These are phyloP conservation scores for Neonectria sp. DNA, from an alignment of 2,329 filamentous ascomycete species.

Conservation along the genomic window DNA sequence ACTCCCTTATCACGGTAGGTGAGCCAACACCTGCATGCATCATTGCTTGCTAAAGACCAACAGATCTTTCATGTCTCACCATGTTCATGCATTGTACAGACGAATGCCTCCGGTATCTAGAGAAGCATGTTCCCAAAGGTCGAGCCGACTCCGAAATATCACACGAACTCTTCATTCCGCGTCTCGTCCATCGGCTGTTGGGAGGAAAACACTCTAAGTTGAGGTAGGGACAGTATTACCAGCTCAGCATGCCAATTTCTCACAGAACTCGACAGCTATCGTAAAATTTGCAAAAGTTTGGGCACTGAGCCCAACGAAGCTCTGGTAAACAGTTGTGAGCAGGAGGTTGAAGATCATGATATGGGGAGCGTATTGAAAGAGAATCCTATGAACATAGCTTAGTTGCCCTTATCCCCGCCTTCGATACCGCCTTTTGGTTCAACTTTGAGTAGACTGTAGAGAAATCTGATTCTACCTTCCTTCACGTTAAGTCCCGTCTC, in stretches of 20 bases:
- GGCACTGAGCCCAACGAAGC: background rate
- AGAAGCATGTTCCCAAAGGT: background rate
- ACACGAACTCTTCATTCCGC: background rate
- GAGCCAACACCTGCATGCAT: conserved; percentile 1
- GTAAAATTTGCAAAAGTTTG: background rate
- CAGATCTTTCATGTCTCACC: background rate
- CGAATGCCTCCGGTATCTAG: background rate
- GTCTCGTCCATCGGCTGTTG: background rate
- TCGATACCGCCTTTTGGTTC: background rate
- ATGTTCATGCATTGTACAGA: background rate
- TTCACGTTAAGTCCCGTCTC: background rate
- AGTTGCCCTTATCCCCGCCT: background rate
- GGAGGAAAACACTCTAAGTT: background rate
- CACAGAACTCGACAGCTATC: background rate
- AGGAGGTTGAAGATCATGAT: background rate
- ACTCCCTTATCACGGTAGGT: background rate
- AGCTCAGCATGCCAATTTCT: background rate
- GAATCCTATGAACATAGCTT: background rate
- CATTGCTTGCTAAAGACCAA: conserved; percentile 1
- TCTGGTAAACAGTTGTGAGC: background rate
- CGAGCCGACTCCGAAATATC: background rate
- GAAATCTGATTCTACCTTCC: conserved; percentile 1
- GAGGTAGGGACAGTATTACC: background rate
- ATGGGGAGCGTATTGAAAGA: background rate
- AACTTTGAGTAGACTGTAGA: conserved; percentile 4